phyloP scores from a whole-genome alignment of 2,329 filamentous ascomycete genomes.

The Chrysoporthe deuterocubensis region DNA sequence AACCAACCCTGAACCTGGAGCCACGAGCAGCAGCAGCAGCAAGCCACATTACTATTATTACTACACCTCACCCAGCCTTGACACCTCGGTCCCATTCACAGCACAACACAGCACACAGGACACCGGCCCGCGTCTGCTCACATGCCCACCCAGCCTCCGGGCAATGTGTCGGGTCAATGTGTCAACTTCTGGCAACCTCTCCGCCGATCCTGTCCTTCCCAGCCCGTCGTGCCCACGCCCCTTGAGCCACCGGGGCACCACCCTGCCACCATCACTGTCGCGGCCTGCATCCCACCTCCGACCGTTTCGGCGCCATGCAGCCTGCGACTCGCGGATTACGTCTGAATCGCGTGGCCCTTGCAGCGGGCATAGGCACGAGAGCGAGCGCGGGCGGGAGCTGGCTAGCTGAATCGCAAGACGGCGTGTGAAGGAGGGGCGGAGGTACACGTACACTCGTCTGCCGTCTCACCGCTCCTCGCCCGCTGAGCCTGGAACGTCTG shows the following conservation, averaged over 20 bases:
- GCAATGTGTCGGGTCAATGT: not conserved
- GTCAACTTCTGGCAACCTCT: constrained; percentile 2
- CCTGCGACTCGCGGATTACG: not conserved
- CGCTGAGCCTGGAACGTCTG: not conserved
- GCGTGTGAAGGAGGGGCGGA: not conserved
- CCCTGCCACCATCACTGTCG: not conserved
- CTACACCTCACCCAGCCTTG: not conserved
- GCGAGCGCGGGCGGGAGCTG: not conserved
- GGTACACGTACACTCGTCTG: not conserved
- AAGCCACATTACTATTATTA: not conserved
- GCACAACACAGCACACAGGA: not conserved
- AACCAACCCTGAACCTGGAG: not conserved
- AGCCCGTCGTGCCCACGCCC: too few relatives aligned
- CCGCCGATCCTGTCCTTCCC: not conserved
- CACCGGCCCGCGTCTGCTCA: not conserved
- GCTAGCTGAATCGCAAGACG: not conserved
- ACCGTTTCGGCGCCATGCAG: not conserved
- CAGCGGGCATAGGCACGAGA: not conserved
- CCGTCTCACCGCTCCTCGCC: not conserved
- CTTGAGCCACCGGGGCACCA: not conserved
- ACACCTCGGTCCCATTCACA: not conserved
- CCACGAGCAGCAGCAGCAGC: not conserved
- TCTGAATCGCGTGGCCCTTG: constrained; percentile 9
- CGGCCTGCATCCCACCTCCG: not conserved
- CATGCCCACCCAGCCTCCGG: constrained; percentile 1